phyloP scores from a whole-genome alignment of 1,284 basidiomycete genomes.

The Fomitopsis schrenkii region DNA sequence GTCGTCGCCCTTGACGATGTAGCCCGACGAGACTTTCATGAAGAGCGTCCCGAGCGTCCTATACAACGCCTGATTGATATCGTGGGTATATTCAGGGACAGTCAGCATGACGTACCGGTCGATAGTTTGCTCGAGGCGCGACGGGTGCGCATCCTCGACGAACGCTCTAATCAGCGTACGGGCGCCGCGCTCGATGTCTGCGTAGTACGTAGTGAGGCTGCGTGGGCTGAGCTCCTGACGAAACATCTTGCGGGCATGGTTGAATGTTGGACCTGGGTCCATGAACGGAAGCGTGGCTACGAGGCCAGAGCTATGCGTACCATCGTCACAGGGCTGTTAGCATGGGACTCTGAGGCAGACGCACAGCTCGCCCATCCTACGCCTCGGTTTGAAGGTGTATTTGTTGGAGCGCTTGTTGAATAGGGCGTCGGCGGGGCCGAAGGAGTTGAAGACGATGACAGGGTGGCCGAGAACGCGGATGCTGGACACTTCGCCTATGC shows the following conservation, averaged over 20 bases:
- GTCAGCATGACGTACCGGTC: not conserved
- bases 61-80: not conserved
- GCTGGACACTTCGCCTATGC: constrained; percentile 17
- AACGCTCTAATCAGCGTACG: constrained; percentile 10
- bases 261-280: constrained; percentile 15
- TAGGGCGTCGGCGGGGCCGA: constrained; percentile 21
- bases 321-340: not conserved
- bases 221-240: constrained; percentile 12
- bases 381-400: constrained; percentile 20
- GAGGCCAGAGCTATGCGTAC: constrained; percentile 5
- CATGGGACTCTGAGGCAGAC: not conserved
- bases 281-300: constrained; percentile 19
- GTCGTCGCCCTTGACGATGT: constrained; percentile 13
- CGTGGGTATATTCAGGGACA: too few species aligned
- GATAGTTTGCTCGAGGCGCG: not conserved
- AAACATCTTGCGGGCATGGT: constrained; percentile 16
- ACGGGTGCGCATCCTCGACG: constrained; percentile 1
- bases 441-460: constrained; percentile 25
- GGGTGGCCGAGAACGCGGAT: constrained; percentile 15
- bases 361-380: constrained; percentile 17
- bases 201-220: constrained; percentile 11
- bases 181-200: constrained; percentile 13
- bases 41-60: constrained; percentile 15
- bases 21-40: constrained; percentile 17
- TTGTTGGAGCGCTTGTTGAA: constrained; percentile 21